Conservation (phyloP, 2,329 filamentous ascomycete species). For the Emmonsiellopsis sp. region DNA sequence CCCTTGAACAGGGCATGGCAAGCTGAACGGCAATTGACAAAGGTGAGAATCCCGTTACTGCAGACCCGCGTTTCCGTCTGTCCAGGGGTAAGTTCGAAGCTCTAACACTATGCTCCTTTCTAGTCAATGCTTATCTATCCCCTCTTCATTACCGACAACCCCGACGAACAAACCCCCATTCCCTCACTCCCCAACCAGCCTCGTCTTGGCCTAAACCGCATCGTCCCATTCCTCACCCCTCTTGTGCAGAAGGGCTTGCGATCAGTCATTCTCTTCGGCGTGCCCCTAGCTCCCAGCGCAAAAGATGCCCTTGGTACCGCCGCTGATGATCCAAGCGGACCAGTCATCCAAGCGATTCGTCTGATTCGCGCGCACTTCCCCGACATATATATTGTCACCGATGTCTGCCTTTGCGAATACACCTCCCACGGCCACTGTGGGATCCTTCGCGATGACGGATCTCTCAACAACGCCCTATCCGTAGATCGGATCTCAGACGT, state of each 20-base stretch:
- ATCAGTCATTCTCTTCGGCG: slow-evolving; percentile 92
- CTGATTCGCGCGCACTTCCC: slow-evolving; percentile 79
- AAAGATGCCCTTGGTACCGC: slow-evolving; percentile 90
- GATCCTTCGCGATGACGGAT: slow-evolving; percentile 85
- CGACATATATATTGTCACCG: slow-evolving; percentile 78
- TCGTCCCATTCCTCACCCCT: slow-evolving; percentile 75
- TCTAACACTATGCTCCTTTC: background rate
- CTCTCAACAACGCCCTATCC: slow-evolving; percentile 84
- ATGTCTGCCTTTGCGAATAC: slow-evolving; percentile 98
- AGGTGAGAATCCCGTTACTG: slow-evolving; percentile 44
- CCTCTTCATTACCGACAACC: slow-evolving; percentile 88
- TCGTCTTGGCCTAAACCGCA: slow-evolving; percentile 77
- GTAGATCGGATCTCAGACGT: slow-evolving; percentile 94
- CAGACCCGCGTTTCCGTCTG: too few relatives aligned
- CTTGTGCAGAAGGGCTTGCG: slow-evolving; percentile 82
- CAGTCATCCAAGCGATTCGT: slow-evolving; percentile 79
- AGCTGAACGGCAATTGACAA: slow-evolving; percentile 74
- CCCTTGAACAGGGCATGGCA: slow-evolving; percentile 74
- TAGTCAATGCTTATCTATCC: slow-evolving; percentile 98
- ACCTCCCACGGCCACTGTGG: slow-evolving; percentile 97
- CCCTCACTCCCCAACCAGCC: slow-evolving; percentile 84
- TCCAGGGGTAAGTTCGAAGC: background rate
- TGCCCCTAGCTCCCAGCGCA: slow-evolving; percentile 67
- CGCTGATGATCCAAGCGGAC: slow-evolving; percentile 86
- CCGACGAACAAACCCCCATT: slow-evolving; percentile 84